Base-by-base conservation (phyloP, 371 early-diverging fungal genomes). In the Apophysomyces variabilis region DNA sequence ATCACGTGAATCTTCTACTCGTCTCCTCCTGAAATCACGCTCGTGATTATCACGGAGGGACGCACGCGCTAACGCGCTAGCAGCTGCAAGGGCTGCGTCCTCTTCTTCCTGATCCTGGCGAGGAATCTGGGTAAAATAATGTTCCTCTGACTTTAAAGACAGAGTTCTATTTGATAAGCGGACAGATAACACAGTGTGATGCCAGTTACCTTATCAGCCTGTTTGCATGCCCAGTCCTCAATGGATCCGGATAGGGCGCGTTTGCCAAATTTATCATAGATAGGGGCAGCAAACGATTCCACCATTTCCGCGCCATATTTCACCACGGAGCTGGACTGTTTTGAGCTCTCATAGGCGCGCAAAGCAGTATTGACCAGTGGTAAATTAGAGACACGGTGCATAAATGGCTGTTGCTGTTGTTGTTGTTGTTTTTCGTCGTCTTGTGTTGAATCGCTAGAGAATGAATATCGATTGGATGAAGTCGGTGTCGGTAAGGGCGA, bases 341-440 rank as follows among this genome's bases (percentile, higher is more conserved):
- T 91, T 43, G 89, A 84, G 38, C 81, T 85, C 61, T 91, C 92
- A 68, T 95, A 95, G 1, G 89, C 90, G 37, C 83, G 85, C 36
- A 95, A 62, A 3, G 93, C 89, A 7, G 88, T 85, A 66, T 89
- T 88, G 54, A 96, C 91, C n/a, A 95, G 60, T 7, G 95, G 94
- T 4, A 93, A 77, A 62, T 80, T 87, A 64, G 92, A 85, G 65
- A 94, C 87, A 38, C 94, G 85, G 44, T 79, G 73, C 66, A 93
- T 86, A 50, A 93, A 93, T 57, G 79, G 80, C 21, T 50, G 70
- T 54, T 46, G 66, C 26, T 43, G 44, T 14, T 39, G 60, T 39
- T 47, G 61, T 38, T 50, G 44, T 36, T 26, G 43, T 46, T 61
- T 46, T 41, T 58, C 37, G 39, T 44, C 57, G 7, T 39, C 45